Evolutionary conservation across 768 basidiomycete species (phyloP).

Genomic region (Pleurotus platypus): DNA sequence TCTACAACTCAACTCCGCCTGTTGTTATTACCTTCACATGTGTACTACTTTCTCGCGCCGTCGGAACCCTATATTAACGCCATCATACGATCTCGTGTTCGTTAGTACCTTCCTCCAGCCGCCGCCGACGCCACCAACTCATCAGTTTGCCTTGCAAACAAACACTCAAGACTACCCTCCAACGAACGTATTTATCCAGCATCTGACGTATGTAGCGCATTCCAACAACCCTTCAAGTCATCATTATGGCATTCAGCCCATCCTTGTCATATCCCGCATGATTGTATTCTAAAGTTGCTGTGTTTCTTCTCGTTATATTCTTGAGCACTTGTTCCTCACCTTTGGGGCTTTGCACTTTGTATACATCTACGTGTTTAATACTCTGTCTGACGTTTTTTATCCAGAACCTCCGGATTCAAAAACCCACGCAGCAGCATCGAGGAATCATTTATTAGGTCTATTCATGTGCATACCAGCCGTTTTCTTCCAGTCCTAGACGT

Average conservation of each 20-base stretch:
- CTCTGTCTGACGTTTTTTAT: constrained; percentile 4
- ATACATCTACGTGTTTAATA: not conserved
- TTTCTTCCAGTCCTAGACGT: not conserved
- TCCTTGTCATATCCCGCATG: not conserved
- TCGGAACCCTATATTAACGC: constrained; percentile 2
- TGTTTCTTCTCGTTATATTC: not conserved
- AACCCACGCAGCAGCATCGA: not conserved
- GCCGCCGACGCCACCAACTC: not conserved
- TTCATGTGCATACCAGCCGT: constrained; percentile 5
- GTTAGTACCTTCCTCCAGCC: not conserved
- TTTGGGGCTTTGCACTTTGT: not conserved
- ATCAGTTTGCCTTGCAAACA: no score
- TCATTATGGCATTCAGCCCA: not conserved
- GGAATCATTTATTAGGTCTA: constrained; percentile 1
- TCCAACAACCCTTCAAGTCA: not conserved
- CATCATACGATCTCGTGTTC: constrained; percentile 3
- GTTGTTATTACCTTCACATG: constrained; percentile 9
- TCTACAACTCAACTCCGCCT: constrained; percentile 2
- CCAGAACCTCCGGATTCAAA: not conserved
- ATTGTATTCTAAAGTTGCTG: constrained; percentile 1
- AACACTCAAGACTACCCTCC: no score
- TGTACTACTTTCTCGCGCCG: constrained; percentile 7
- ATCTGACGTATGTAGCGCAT: constrained; percentile 6
- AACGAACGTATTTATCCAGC: not conserved
- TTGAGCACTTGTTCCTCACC: not conserved